Base-by-base conservation (phyloP, 176 grass and related monocot genomes). In the Oryza nivara region DNA sequence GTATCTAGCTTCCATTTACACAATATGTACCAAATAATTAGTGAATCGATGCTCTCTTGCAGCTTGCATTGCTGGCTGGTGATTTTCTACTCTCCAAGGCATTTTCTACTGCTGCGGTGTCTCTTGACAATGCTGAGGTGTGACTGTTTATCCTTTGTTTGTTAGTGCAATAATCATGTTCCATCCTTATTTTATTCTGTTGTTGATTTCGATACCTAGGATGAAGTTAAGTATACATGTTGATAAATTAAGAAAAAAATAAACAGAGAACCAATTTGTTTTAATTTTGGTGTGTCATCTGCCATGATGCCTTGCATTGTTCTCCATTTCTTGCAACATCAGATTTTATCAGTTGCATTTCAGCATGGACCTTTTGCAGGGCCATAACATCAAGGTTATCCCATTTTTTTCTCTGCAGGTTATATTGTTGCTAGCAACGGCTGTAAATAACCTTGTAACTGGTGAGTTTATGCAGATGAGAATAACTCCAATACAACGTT, bases 381-480 rank as follows among this genome's bases (percentile, higher is more conserved):
- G 65, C 5, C 11, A 66, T 77, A 19, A 20, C 48, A 80, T 46
- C 47, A 76, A 76, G 15, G 75, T 68, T 56, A 12, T 44, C 32
- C 35, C 45, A 16, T 43, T 9, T 82, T 45, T 47, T 77, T 80
- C 4, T 4, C 73, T 87, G 23, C 75, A 97, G 92, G 86, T 97
- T 87, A 77, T 97, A 81, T 82, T 70, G 9, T 81, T 97, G 66
- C 74, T 97, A 36, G 90, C 92, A 72, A 91, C 86, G 74, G 90
- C 88, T 72, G 58, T 97, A 61, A 85, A 83, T 87, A 91, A 91
- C 78, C 84, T 97, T 79, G 95, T 92, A 9, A 97, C 86, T 36
- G 92, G 95, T n/a, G 95, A 94, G 84, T 90, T 85, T 41, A 97
- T 97, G 95, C 95, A 97, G 79, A 91, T 92, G 80, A 54, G 65